Percentiles rank a stretch among this genome's conserved stretches.
phyloP scores from a whole-genome alignment of 805 yeast genomes.

The Spathaspora boniae region DNA sequence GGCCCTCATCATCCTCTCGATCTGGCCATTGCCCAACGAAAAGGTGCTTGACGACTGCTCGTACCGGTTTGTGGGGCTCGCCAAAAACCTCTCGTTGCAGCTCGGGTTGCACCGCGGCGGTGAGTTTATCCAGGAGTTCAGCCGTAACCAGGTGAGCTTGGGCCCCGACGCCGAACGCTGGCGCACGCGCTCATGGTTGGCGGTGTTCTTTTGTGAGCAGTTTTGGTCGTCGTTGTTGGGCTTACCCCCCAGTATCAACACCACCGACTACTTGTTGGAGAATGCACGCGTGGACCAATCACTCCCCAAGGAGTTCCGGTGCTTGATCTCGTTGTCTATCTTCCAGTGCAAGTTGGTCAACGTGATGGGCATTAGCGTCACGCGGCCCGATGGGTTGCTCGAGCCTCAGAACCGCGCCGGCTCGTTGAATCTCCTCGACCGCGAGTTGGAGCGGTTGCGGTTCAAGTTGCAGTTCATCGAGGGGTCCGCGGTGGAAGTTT shows the following conservation, averaged over 20 bases:
- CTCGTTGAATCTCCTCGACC: constrained; percentile 68
- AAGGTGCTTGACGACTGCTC: constrained; percentile 91
- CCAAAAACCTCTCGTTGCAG: constrained; percentile 79
- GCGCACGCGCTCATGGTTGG: constrained; percentile 92
- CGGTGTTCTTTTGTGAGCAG: constrained; percentile 83
- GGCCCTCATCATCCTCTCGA: constrained; percentile 76
- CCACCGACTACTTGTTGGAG: constrained; percentile 75
- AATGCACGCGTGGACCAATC: constrained; percentile 65
- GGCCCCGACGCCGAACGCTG: constrained; percentile 86
- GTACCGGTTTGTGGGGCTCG: constrained; percentile 82
- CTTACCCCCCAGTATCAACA: constrained; percentile 79
- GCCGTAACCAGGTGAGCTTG: constrained; percentile 82
- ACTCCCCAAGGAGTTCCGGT: constrained; percentile 68
- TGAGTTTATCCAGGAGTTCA: constrained; percentile 84
- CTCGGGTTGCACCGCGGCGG: constrained; percentile 86
- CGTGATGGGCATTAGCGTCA: constrained; percentile 83
- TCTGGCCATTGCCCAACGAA: constrained; percentile 92
- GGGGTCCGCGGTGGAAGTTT: constrained; percentile 69
- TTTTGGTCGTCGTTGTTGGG: constrained; percentile 89
- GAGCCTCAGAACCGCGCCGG: constrained; percentile 83
- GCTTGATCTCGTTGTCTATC: constrained; percentile 67
- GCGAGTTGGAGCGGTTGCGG: constrained; percentile 73
- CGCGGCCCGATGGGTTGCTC: constrained; percentile 83
- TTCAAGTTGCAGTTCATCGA: constrained; percentile 61
- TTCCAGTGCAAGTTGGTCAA: constrained; percentile 82